Base-by-base conservation (phyloP, 2,329 filamentous ascomycete species). In the Blastomyces emzantsi region DNA sequence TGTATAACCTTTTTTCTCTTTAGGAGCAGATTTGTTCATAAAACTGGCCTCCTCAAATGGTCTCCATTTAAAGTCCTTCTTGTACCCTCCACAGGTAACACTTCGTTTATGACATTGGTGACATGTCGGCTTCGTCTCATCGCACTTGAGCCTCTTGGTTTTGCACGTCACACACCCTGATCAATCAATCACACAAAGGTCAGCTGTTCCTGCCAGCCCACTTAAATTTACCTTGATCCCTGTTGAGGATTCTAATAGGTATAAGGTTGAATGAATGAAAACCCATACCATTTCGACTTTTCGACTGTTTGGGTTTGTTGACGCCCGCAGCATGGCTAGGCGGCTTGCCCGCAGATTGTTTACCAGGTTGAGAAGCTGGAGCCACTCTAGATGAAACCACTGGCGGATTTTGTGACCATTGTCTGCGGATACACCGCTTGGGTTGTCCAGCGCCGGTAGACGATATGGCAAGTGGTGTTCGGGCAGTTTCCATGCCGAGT, bases 51-150 rank as follows among this genome's bases (percentile, higher is more conserved):
- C 86, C 70, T 87, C 86, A 68, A 89, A 89, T 0, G 86, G 82
- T 61, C 86, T 80, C 87, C 87, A 90, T 79, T 90, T 89, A 77
- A 89, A 90, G 73, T 88, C 85, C 73, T 88, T 90, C 73, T 85
- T 88, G 75, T 90, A 90, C 45, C 87, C 87, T 64, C 87, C 87
- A 71, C 87, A 90, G 3, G 78, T 73, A 28, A 90, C 86, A 66
- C 82, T 85, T 62, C 87, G 80, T 68, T 83, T 84, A 56, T 84
- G 79, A 71, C 87, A 89, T 76, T 89, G 86, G 64, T 84, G 79
- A 70, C 87, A 89, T 28, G 79, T 81, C 0, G 87, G 87, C 68
- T 90, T 89, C 56, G 83, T 84, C 77, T 90, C 87, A 73, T 89
- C 87, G 75, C 87, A 90, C 76, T 90, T 90, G 62, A 90, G 77